phyloP scores from a whole-genome alignment of 225 moss, liverwort and hornwort genomes.

The Sphagnum tenellum region DNA sequence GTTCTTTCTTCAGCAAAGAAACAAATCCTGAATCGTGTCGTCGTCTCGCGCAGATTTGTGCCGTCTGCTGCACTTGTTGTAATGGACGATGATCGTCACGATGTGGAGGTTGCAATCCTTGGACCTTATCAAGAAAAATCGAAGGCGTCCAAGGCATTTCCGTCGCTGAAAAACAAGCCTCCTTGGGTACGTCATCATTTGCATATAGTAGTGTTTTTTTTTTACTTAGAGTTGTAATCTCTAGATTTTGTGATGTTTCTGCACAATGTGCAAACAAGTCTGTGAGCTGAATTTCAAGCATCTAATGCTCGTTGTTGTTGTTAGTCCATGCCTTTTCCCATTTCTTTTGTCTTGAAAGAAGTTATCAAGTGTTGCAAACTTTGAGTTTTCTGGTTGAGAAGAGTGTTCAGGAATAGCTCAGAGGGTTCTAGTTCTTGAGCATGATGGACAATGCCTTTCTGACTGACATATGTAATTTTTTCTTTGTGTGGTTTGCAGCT shows the following conservation, averaged over 20 bases:
- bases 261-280: too few relatives aligned
- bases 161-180: constrained; percentile 72
- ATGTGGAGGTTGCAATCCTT: constrained; percentile 69
- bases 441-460: background rate
- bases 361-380: background rate
- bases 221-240: constrained; percentile 1
- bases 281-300: background rate
- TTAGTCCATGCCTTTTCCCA: too few relatives aligned
- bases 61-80: constrained; percentile 24
- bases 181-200: constrained; percentile 52
- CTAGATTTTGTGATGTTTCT: background rate
- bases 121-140: constrained; percentile 84
- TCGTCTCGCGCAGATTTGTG: constrained; percentile 61
- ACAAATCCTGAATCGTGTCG: constrained; percentile 61
- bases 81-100: constrained; percentile 71
- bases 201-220: background rate
- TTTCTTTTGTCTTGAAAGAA: too few relatives aligned
- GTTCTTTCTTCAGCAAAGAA: constrained; percentile 44
- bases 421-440: background rate
- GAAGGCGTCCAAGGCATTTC: constrained; percentile 64
- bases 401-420: background rate
- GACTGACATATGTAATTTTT: background rate
- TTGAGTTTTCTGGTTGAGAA: background rate
- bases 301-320: background rate
- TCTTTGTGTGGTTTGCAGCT: constrained; percentile 41